Conservation (phyloP, 441 rosid genomes). For the Pelargonium exstipulatum region DNA sequence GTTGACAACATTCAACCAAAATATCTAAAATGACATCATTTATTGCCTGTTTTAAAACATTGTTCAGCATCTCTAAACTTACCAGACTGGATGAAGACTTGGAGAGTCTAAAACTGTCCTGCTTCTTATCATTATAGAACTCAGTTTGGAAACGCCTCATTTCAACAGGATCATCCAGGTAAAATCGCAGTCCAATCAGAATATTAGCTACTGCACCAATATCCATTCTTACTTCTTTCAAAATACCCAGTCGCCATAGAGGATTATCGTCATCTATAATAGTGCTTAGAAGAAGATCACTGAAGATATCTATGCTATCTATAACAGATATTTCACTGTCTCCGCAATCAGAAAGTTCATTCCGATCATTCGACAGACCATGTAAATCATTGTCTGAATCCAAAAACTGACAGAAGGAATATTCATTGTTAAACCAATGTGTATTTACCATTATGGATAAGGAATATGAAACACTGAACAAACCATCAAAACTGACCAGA, state of each 20-base stretch:
- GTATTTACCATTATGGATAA: conserved; percentile 2
- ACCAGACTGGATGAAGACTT: conserved; percentile 92
- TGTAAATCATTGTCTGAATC: conserved; percentile 96
- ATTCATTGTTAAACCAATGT: not conserved
- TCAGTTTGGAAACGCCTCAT: conserved; percentile 95
- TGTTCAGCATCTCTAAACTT: conserved; percentile 96
- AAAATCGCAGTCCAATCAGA: conserved; percentile 88
- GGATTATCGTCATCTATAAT: conserved; percentile 84
- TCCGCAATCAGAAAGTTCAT: conserved; percentile 87
- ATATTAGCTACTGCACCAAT: conserved; percentile 99
- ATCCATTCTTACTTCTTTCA: conserved; percentile 92
- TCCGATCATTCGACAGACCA: conserved; percentile 95
- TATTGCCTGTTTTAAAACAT: conserved; percentile 97
- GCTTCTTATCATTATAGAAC: conserved; percentile 73
- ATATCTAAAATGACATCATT: conserved; percentile 92
- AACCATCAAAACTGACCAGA: conserved; percentile 6
- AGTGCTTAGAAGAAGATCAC: conserved; percentile 88
- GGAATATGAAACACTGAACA: conserved; percentile 4
- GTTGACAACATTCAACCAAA: conserved; percentile 99
- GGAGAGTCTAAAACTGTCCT: conserved; percentile 43
- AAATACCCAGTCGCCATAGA: conserved; percentile 84
- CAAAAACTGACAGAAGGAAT: conserved; percentile 52
- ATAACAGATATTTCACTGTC: conserved; percentile 90
- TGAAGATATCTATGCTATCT: conserved; percentile 88
- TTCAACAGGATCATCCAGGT: conserved; percentile 95